These are phyloP conservation scores for Kandelia obovata DNA, from an alignment of 345 rosid species.

Conservation along the genomic window DNA sequence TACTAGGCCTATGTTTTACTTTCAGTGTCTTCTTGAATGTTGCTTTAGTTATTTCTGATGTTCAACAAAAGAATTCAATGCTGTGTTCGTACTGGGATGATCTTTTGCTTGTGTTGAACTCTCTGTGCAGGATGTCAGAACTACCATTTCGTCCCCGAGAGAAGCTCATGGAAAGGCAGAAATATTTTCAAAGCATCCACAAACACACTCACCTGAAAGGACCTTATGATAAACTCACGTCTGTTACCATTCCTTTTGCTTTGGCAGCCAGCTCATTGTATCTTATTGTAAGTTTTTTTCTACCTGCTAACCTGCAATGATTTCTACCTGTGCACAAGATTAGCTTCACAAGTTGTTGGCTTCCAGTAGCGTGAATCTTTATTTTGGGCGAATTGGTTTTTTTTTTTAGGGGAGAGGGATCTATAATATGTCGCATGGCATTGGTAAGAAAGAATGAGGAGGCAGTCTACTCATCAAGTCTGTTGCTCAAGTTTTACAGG, in stretches of 20 bases:
- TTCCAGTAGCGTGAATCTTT: neutral
- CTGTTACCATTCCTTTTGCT: constrained; percentile 79
- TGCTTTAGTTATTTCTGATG: no score
- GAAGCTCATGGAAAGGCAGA: constrained; percentile 79
- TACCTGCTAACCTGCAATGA: neutral
- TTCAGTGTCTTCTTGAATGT: no score
- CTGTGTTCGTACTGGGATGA: neutral
- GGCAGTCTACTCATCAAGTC: neutral
- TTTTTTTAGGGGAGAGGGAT: constrained; percentile 68
- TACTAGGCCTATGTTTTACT: no score
- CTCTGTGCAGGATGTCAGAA: constrained; percentile 50
- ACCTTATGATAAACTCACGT: constrained; percentile 72
- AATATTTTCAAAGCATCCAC: constrained; percentile 64
- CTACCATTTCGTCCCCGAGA: constrained; percentile 78
- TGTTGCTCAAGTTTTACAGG: constrained; percentile 11
- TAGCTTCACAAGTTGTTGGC: neutral
- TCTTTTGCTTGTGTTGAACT: neutral
- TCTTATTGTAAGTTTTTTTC: constrained; percentile 58
- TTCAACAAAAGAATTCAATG: neutral
- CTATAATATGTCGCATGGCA: constrained; percentile 82
- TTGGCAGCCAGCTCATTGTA: constrained; percentile 55
- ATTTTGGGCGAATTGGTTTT: neutral
- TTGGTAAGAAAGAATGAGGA: constrained; percentile 74
- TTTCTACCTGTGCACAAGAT: neutral
- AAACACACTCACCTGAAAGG: constrained; percentile 82